phyloP scores from a whole-genome alignment of 2,329 filamentous ascomycete species.

The Byssoonygena ceratinophila region DNA sequence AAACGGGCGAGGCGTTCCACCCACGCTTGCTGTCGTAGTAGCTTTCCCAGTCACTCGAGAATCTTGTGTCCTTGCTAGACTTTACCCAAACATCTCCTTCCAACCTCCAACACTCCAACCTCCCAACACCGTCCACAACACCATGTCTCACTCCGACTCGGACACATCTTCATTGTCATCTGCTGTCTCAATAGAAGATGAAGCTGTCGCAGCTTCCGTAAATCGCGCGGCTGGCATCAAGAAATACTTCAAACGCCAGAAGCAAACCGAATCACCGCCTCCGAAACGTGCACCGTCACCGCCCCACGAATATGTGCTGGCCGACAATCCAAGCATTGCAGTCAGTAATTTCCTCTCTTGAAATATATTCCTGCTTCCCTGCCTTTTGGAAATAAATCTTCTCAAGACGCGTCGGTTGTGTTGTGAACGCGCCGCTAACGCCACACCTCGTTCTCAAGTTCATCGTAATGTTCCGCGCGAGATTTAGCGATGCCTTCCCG shows the following conservation, averaged over 20 bases:
- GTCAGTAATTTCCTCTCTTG: constrained; percentile 48
- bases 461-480: constrained; percentile 93
- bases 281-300: constrained; percentile 78
- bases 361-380: neutral
- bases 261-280: constrained; percentile 51
- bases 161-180: constrained; percentile 43
- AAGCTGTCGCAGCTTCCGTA: constrained; percentile 34
- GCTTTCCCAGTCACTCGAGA: constrained; percentile 14
- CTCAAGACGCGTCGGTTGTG: constrained; percentile 23
- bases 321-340: constrained; percentile 84
- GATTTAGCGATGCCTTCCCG: constrained; percentile 81
- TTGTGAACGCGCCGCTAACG: constrained; percentile 27
- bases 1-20: constrained; percentile 21
- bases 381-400: neutral
- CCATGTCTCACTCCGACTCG: constrained; percentile 44
- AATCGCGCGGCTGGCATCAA: constrained; percentile 35
- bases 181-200: constrained; percentile 50
- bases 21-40: constrained; percentile 26
- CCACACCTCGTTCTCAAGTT: constrained; percentile 52
- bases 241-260: constrained; percentile 46
- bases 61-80: constrained; percentile 4
- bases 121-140: constrained; percentile 26
- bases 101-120: constrained; percentile 19
- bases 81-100: constrained; percentile 19
- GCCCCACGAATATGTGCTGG: constrained; percentile 77